Evolutionary conservation across 768 basidiomycete genomes (phyloP).

Genomic region (Pulveroboletus ravenelii): DNA sequence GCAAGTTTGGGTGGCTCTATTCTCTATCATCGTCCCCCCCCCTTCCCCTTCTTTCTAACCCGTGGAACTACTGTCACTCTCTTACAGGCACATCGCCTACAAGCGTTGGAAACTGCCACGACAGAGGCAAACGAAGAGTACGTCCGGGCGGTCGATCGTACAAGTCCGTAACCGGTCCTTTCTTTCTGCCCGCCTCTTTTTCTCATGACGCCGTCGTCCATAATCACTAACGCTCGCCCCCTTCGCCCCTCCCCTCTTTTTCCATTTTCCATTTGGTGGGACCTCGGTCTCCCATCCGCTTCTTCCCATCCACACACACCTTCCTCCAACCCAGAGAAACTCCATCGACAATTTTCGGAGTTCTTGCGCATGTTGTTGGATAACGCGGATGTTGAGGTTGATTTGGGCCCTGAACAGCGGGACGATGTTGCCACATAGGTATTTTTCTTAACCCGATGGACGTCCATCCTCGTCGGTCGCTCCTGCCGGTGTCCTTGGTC

Average conservation of each 20-base stretch:
- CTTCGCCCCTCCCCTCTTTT: background rate
- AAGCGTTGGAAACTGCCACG: slow-evolving; percentile 68
- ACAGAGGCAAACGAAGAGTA: slow-evolving; percentile 72
- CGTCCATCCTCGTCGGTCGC: background rate
- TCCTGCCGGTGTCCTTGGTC: background rate
- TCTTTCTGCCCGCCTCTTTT: background rate
- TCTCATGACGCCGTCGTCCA: background rate
- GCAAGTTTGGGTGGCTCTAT: slow-evolving; percentile 21
- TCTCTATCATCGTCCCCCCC: background rate
- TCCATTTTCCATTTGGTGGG: background rate
- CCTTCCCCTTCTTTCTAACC: background rate
- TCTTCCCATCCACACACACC: background rate
- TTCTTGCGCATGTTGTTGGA: slow-evolving; percentile 53
- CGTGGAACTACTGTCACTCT: background rate
- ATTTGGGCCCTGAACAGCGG: slow-evolving; percentile 7
- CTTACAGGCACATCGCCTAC: slow-evolving; percentile 58
- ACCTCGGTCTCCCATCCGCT: background rate
- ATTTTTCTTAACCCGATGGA: background rate
- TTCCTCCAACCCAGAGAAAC: slow-evolving; percentile 38
- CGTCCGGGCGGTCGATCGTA: slow-evolving; percentile 60
- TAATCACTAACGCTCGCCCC: background rate
- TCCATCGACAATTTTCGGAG: slow-evolving; percentile 58
- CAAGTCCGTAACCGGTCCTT: slow-evolving; percentile 49
- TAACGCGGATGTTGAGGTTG: slow-evolving; percentile 41
- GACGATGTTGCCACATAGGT: background rate